Percentiles rank a stretch among this genome's conserved stretches.
Evolutionary conservation across 257 asterid genomes (phyloP).

Genomic region (Solanum okadae): DNA sequence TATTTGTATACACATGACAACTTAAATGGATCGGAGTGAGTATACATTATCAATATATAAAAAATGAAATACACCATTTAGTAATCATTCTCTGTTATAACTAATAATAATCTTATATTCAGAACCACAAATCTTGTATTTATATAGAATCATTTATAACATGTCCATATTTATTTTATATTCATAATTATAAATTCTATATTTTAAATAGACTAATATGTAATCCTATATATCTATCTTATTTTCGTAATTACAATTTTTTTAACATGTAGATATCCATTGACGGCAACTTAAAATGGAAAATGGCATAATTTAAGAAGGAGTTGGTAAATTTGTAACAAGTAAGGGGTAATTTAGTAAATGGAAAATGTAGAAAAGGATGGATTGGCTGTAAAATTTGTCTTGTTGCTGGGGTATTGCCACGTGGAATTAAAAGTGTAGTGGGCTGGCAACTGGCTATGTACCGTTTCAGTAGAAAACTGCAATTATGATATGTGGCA

Average conservation of each 20-base stretch:
- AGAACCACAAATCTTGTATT: too few relatives aligned
- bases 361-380: not conserved
- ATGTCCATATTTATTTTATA: not conserved
- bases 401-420: constrained; percentile 26
- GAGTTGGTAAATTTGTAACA: not conserved
- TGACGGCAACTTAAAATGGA: too few relatives aligned
- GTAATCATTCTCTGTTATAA: not conserved
- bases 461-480: not conserved
- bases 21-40: not conserved
- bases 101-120: too few relatives aligned
- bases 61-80: not conserved
- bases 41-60: not conserved
- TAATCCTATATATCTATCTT: too few relatives aligned
- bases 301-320: not conserved
- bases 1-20: not conserved
- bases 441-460: not conserved
- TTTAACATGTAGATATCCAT: not conserved
- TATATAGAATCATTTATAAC: too few relatives aligned
- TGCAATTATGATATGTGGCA: not conserved
- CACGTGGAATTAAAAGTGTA: constrained; percentile 10
- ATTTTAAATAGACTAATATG: not conserved
- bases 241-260: too few relatives aligned
- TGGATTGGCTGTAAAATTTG: constrained; percentile 13
- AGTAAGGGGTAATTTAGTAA: not conserved
- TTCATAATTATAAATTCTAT: not conserved